These are phyloP conservation scores for Phytophthora fragariaefolia DNA, from an alignment of 352 stramenopile genomes.

Conservation along the genomic window DNA sequence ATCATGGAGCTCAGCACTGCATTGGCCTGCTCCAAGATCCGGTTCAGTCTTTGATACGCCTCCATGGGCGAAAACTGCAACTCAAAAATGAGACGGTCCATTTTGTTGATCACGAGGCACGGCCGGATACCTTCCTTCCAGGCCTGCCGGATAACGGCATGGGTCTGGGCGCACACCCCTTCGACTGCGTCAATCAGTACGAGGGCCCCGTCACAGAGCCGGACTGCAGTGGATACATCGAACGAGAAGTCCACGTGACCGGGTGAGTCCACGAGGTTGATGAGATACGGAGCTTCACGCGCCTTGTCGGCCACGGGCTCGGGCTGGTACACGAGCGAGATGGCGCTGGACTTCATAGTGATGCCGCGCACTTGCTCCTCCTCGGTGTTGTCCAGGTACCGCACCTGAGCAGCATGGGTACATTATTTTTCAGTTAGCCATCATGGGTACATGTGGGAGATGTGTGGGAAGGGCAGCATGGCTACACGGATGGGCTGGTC, in stretches of 20 bases:
- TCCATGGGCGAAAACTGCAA: conserved; percentile 92
- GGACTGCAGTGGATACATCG: conserved; percentile 95
- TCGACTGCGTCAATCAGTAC: conserved; percentile 97
- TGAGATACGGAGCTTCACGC: conserved; percentile 78
- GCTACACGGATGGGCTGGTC: conserved; percentile 10
- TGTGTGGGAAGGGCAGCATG: no score
- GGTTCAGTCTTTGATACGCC: conserved; percentile 93
- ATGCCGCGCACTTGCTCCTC: conserved; percentile 96
- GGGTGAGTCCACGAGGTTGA: conserved; percentile 96
- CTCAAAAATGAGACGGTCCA: conserved; percentile 95
- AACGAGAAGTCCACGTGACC: conserved; percentile 97
- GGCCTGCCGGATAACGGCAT: conserved; percentile 92
- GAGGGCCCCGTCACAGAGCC: conserved; percentile 94
- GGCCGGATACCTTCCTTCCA: conserved; percentile 94
- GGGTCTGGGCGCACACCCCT: conserved; percentile 95
- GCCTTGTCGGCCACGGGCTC: conserved; percentile 34
- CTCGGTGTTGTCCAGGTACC: conserved; percentile 96
- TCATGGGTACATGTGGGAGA: conserved; percentile 7
- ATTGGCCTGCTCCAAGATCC: conserved; percentile 93
- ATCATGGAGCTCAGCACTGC: conserved; percentile 88
- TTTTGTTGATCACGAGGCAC: conserved; percentile 98
- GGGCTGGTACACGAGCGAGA: conserved; percentile 93
- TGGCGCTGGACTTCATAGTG: conserved; percentile 97
- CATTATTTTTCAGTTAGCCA: conserved; percentile 3
- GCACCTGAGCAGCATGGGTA: conserved; percentile 54